Evolutionary conservation across 208 protist species (phyloP).

Genomic region (Leishmania tropica): DNA sequence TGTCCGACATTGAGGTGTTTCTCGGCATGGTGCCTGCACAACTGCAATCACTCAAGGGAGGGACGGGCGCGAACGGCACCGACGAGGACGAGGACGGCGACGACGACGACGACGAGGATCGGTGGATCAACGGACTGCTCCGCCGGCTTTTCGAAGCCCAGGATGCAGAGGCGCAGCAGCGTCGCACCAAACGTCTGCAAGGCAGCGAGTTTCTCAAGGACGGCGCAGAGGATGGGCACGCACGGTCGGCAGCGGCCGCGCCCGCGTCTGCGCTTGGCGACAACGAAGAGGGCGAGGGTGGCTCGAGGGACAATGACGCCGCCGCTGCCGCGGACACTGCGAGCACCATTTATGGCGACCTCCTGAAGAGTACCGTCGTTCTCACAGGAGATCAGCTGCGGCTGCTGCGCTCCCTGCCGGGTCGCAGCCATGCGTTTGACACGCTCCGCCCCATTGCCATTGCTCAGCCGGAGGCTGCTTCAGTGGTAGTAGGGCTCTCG

Average conservation of each 20-base stretch:
- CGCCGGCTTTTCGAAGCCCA: conserved; percentile 22
- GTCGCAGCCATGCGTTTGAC: conserved; percentile 30
- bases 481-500: neutral
- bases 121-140: conserved; percentile 23
- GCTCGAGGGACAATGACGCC: no score
- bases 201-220: neutral
- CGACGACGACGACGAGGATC: conserved; percentile 12
- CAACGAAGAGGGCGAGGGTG: conserved; percentile 1
- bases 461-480: neutral
- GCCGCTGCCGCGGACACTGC: neutral
- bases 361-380: neutral
- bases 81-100: neutral
- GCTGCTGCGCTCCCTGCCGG: conserved; percentile 24
- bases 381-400: conserved; percentile 25
- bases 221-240: neutral
- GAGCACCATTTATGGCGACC: neutral
- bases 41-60: conserved; percentile 8
- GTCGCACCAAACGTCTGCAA: conserved; percentile 17
- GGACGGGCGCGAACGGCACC: neutral
- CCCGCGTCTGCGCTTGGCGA: neutral
- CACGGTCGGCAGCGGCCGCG: neutral
- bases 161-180: conserved; percentile 18
- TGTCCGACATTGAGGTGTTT: conserved; percentile 32
- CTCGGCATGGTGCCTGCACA: conserved; percentile 23
- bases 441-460: conserved; percentile 5